Base-by-base conservation (phyloP, 805 yeast species). In the Lipomyces anomalus region DNA sequence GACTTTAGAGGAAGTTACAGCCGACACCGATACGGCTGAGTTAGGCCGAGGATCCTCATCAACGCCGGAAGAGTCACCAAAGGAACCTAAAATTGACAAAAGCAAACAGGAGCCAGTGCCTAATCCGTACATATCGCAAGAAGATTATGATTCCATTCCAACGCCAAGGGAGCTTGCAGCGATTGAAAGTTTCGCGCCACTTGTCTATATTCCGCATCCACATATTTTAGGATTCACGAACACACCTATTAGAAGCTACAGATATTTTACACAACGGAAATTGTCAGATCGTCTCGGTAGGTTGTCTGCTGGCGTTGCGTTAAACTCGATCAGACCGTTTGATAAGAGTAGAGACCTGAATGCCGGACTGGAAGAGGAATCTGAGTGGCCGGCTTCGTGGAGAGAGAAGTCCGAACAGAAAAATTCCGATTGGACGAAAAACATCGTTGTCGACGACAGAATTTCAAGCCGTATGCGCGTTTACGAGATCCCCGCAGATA, bases 311-410 rank as follows among this genome's bases (percentile, higher is more conserved):
- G 73, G 78, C 0, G 71, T 78, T 3, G 73, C 80, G 26, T 62
- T 74, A 0, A 78, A 78, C 26, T 70, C 73, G 35, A 60, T 68
- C 3, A 70, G 94, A 40, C 75, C 78, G 6, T 84, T 78, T 57
- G 67, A 62, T 42, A 63, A 69, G 38, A 47, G 60, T 7, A 56
- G 57, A 3, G 79, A 78, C 46, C 60, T 65, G 16, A 64, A 65
- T 22, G 62, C 67, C 47, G 76, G 75, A 13, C 59, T 61, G 17
- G 78, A 70, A 35, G 96, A 88, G 62, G 96, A 89, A 61, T 58
- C 63, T 4, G 90, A 85, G 53, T 90, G 97, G 97, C 95, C 96
- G 11, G 64, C 29, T 44, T 73, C 74, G 47, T 90, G 97, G 95
- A 83, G 85, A 28, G 73, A 78, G 54, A 74, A 72, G 47, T 95